Conservation (phyloP, 1,139 yeast genomes). For the Geotrichum fermentans region DNA sequence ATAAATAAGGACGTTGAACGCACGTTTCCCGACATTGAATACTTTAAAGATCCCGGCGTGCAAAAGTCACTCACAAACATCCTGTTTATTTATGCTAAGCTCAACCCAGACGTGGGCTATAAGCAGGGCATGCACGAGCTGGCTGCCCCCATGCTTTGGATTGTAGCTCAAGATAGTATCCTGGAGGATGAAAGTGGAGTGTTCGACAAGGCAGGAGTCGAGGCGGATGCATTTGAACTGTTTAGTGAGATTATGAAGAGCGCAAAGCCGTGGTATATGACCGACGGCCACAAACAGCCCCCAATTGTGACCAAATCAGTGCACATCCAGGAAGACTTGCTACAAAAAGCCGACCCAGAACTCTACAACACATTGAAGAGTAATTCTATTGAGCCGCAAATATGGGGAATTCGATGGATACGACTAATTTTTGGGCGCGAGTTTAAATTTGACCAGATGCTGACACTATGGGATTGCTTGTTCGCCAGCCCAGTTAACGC, state of each 20-base stretch:
- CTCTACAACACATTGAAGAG: constrained; percentile 38
- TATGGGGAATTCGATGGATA: constrained; percentile 57
- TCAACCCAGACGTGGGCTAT: constrained; percentile 49
- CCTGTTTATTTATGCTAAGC: constrained; percentile 50
- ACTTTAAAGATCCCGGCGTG: constrained; percentile 37
- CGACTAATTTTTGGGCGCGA: constrained; percentile 52
- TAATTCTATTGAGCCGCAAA: constrained; percentile 51
- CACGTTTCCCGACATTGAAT: constrained; percentile 54
- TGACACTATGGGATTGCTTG: constrained; percentile 39
- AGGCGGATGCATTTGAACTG: constrained; percentile 34
- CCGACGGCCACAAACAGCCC: constrained; percentile 24
- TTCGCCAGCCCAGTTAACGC: constrained; percentile 32
- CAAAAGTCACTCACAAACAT: constrained; percentile 43
- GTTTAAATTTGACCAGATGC: constrained; percentile 34
- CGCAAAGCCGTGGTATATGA: constrained; percentile 33
- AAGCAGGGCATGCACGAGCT: constrained; percentile 64
- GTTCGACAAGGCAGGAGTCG: constrained; percentile 21
- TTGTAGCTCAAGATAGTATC: constrained; percentile 24
- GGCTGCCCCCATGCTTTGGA: constrained; percentile 45
- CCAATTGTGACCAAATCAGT: constrained; percentile 33
- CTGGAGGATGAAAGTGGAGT: constrained; percentile 3
- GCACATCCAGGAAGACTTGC: constrained; percentile 37
- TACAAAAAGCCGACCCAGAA: constrained; percentile 38
- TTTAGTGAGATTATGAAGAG: constrained; percentile 35
- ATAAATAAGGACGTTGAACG: constrained; percentile 48